These are phyloP conservation scores for Moesziomyces globuligerus DNA, from an alignment of 1,284 basidiomycete species.

Conservation along the genomic window DNA sequence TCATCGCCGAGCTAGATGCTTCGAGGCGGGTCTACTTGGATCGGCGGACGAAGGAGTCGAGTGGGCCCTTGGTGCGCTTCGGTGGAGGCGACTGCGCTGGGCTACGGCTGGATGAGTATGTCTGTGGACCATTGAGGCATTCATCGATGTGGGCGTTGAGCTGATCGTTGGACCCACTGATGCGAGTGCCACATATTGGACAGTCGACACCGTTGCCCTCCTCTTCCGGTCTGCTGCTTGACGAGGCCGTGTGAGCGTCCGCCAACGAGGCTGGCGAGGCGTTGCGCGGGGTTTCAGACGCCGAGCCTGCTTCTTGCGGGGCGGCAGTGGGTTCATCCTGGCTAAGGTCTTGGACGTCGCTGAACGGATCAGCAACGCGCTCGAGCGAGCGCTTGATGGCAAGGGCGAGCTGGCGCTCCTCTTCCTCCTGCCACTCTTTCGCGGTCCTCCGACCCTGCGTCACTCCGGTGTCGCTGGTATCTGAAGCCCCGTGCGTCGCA, in stretches of 20 bases:
- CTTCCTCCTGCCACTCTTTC: constrained; percentile 34
- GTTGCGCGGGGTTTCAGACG: too few relatives aligned
- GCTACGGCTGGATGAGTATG: neutral
- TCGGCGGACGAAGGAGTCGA: constrained; percentile 40
- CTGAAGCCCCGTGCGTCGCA: neutral
- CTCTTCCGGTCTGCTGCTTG: neutral
- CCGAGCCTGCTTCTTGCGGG: too few relatives aligned
- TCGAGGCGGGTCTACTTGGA: neutral
- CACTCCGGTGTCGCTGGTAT: neutral
- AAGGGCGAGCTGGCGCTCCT: constrained; percentile 42
- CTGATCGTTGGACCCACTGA: constrained; percentile 31
- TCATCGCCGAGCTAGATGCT: too few relatives aligned
- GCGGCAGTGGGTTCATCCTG: constrained; percentile 17
- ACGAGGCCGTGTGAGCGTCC: neutral
- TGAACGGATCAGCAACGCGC: constrained; percentile 19
- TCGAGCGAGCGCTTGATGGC: constrained; percentile 45
- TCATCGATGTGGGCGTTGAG: constrained; percentile 52
- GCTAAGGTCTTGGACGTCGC: constrained; percentile 27
- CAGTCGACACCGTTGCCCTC: constrained; percentile 16
- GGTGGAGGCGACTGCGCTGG: neutral
- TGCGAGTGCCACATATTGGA: constrained; percentile 30
- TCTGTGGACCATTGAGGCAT: constrained; percentile 32
- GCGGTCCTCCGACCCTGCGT: constrained; percentile 15
- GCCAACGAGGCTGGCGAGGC: neutral
- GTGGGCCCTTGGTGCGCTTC: constrained; percentile 30